Evolutionary conservation across 257 asterid species (phyloP).

Genomic region (Solanum lignicaule): DNA sequence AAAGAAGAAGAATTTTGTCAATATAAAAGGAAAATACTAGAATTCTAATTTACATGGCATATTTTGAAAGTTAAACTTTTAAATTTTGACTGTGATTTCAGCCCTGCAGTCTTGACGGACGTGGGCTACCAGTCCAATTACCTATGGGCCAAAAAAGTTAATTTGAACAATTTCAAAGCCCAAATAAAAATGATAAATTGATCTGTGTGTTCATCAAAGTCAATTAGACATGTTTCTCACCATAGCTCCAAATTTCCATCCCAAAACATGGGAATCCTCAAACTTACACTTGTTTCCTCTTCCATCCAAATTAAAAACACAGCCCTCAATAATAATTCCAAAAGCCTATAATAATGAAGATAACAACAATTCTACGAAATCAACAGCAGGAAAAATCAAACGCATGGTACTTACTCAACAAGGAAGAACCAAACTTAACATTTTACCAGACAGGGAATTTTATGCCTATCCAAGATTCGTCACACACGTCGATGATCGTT

Average conservation of each 20-base stretch:
- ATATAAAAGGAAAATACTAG: too few relatives aligned
- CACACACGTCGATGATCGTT: conserved; percentile 51
- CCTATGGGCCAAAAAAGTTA: background rate
- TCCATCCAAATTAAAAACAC: background rate
- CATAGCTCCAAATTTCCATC: background rate
- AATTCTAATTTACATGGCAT: too few relatives aligned
- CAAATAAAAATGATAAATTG: background rate
- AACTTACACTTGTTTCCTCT: background rate
- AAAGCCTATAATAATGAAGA: conserved; percentile 6
- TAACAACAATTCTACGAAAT: background rate
- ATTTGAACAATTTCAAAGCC: background rate
- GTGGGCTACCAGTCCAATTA: background rate
- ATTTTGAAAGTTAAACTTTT: too few relatives aligned
- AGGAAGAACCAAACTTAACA: conserved; percentile 56
- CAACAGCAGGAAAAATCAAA: conserved; percentile 42
- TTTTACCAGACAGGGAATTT: conserved; percentile 48
- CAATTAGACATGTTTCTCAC: background rate
- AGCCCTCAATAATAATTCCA: background rate
- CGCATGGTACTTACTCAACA: conserved; percentile 47
- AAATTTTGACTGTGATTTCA: too few relatives aligned
- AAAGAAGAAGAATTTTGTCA: too few relatives aligned
- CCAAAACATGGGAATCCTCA: conserved; percentile 13
- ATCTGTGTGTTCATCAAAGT: background rate
- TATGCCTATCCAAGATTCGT: conserved; percentile 61
- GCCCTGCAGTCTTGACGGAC: background rate